Conservation (phyloP, 148 eudicot genomes). For the Oxyria digyna region DNA sequence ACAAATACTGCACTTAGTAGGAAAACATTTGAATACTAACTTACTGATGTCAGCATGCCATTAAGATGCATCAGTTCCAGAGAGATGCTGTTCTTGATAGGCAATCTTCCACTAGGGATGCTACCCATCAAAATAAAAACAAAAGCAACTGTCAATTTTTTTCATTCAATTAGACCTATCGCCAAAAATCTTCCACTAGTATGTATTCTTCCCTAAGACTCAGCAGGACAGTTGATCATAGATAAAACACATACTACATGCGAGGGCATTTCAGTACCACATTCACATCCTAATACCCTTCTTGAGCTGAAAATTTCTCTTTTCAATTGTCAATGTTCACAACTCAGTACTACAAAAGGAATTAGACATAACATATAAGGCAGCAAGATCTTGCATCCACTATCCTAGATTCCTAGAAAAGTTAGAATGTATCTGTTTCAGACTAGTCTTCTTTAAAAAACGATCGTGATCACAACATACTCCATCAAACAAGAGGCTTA, state of each 20-base stretch:
- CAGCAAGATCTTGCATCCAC: not conserved
- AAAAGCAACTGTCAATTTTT: too few relatives aligned
- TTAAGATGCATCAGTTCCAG: not conserved
- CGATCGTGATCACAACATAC: not conserved
- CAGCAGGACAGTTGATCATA: not conserved
- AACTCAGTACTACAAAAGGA: not conserved
- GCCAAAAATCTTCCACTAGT: not conserved
- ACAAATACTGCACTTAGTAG: not conserved
- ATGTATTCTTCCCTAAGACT: not conserved
- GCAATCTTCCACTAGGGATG: not conserved
- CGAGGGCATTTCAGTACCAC: not conserved
- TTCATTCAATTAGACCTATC: not conserved
- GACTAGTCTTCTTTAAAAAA: not conserved
- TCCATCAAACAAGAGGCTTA: not conserved
- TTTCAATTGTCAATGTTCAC: not conserved
- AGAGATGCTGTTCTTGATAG: too few relatives aligned
- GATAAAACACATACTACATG: not conserved
- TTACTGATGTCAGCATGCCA: not conserved
- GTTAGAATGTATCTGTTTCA: not conserved
- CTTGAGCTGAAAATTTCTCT: not conserved
- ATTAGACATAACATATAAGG: not conserved
- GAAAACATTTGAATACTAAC: not conserved
- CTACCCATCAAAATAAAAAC: too few relatives aligned
- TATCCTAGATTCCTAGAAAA: not conserved
- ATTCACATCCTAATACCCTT: not conserved